Evolutionary conservation across 495 filamentous ascomycete genomes (phyloP), one percentile per base, ranked within the genome.

Genomic region (Symbiotaphrina buchneri): DNA sequence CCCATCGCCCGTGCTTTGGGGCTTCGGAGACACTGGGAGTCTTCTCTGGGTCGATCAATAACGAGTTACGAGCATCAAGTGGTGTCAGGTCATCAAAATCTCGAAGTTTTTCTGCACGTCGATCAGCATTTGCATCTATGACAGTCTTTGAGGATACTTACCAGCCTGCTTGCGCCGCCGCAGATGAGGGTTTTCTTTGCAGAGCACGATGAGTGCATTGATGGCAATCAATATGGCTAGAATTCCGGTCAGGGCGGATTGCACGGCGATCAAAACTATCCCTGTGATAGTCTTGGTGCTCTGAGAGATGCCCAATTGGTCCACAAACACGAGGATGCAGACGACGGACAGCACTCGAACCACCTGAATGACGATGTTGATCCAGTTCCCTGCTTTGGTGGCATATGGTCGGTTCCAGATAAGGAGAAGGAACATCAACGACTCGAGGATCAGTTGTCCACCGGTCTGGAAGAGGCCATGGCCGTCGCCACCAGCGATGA

Each of bases 241-340:
- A 20, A 75, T 50, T 34, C 63, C 82, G 1, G 87, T 90, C 32
- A 97, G 57, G 5, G 71, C 67, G 0, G 77, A 79, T 52, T 97
- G 87, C 11, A 94, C 59, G 26, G 68, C 85, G 36, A 97, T 85
- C 27, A 97, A 59, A 8, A 85, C 75, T 18, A 94, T 69, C 24
- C 87, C 87, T 23, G 71, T 78, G 37, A 94, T 65, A 2, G 87
- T 95, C 53, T 95, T 83, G n/a, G 87, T 94, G 6, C 82, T 90
- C 42, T 93, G 77, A 4, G 74, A 61, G 38, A 97, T 71, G 22
- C 79, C 80, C 27, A 97, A 72, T 49, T 94, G 71, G 44, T 94
- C 78, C 11, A 94, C 85, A 43, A 95, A 97, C 18, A 95, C 59
- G 41, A 97, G 49, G 41, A 95, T 81, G 50, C 85, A 92, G 22